Percentiles rank a stretch among this genome's conserved stretches.
These are phyloP conservation scores for Penicillium robsamsonii DNA, from an alignment of 495 filamentous ascomycete species.

Conservation along the genomic window DNA sequence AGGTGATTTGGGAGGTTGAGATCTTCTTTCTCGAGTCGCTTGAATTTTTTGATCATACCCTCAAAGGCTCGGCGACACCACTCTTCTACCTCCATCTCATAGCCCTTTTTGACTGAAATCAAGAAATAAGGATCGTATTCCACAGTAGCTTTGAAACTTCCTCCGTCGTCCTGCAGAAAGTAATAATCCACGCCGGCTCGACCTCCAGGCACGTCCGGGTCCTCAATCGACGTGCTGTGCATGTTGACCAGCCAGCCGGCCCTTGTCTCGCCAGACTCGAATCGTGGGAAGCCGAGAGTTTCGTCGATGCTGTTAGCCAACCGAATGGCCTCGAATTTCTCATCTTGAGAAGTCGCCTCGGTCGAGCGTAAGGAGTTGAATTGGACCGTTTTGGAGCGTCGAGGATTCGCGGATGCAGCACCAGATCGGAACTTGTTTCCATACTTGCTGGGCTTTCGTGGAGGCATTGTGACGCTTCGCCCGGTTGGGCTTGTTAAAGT, in stretches of 20 bases:
- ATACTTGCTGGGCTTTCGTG: constrained; percentile 54
- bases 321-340: constrained; percentile 77
- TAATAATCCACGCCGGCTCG: constrained; percentile 94
- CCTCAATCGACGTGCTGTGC: constrained; percentile 83
- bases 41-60: constrained; percentile 75
- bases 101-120: constrained; percentile 81
- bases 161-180: constrained; percentile 90
- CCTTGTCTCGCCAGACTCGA: constrained; percentile 81
- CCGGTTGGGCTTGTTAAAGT: constrained; percentile 25
- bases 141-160: constrained; percentile 92
- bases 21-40: constrained; percentile 85
- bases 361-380: constrained; percentile 67
- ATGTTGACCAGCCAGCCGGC: constrained; percentile 95
- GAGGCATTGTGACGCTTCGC: constrained; percentile 51
- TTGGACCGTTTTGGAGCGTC: constrained; percentile 71
- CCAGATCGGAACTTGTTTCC: constrained; percentile 53
- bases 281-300: constrained; percentile 86
- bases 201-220: constrained; percentile 76
- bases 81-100: constrained; percentile 92
- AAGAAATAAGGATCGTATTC: constrained; percentile 97
- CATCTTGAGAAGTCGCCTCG: constrained; percentile 83
- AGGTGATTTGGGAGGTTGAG: constrained; percentile 95
- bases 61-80: constrained; percentile 86
- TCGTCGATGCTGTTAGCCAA: constrained; percentile 93
- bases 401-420: constrained; percentile 50